phyloP scores from a whole-genome alignment of 331 rosid genomes.

The Saraca asoca region DNA sequence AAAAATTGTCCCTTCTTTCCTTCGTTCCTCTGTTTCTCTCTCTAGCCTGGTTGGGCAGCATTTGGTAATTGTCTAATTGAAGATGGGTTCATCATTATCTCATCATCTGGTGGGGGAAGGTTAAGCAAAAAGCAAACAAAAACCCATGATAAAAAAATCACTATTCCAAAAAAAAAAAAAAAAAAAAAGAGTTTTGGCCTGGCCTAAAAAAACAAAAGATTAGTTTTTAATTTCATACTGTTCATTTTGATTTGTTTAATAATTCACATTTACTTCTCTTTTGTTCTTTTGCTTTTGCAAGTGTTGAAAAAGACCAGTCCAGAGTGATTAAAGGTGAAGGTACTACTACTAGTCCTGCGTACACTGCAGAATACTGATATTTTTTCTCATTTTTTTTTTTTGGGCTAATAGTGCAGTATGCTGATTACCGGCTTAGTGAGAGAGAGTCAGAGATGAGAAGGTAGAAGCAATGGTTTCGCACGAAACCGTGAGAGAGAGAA shows the following conservation, averaged over 20 bases:
- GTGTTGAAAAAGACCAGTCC: conserved; percentile 71
- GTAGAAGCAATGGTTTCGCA: conserved; percentile 29
- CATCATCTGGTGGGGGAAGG: conserved; percentile 88
- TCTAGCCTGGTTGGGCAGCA: conserved; percentile 54
- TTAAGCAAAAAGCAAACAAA: conserved; percentile 59
- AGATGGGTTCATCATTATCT: conserved; percentile 80
- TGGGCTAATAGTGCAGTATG: conserved; percentile 41
- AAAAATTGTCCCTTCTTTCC: background rate
- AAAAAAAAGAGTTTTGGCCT: conserved; percentile 7
- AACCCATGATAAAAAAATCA: conserved; percentile 34
- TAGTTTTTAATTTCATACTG: too few relatives aligned
- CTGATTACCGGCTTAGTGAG: conserved; percentile 46
- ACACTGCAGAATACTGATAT: conserved; percentile 31
- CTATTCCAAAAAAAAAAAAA: conserved; percentile 6
- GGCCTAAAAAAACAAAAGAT: too few relatives aligned
- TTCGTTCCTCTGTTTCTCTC: conserved; percentile 36
- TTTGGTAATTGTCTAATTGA: conserved; percentile 38
- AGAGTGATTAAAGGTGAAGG: conserved; percentile 45
- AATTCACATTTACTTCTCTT: conserved; percentile 10
- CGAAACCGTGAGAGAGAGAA: conserved; percentile 11
- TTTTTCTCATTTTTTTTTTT: too few relatives aligned
- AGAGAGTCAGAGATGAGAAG: conserved; percentile 32
- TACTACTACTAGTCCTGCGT: conserved; percentile 32
- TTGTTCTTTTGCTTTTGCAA: conserved; percentile 41
- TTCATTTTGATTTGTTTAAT: background rate